A percentile compares a stretch with the other conserved stretches of the same genome.
Conservation (phyloP, 2,329 filamentous ascomycete species). For the Xylaria multiplex region DNA sequence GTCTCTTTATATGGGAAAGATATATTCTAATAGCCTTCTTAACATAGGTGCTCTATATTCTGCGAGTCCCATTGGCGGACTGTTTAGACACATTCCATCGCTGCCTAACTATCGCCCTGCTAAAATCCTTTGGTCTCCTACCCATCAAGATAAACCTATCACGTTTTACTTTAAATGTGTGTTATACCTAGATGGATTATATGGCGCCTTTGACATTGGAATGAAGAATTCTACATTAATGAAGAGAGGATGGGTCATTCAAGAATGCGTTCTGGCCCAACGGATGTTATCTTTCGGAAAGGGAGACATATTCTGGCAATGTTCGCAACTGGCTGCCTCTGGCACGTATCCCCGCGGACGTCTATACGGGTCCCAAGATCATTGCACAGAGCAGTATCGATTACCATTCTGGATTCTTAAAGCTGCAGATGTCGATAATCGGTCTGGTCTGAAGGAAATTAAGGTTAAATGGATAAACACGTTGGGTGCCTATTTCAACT, state of each 20-base stretch:
- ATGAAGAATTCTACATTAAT: not conserved
- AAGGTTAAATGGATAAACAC: not conserved
- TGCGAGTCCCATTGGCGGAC: not conserved
- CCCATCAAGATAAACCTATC: not conserved
- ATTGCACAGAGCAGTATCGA: too few species aligned
- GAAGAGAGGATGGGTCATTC: constrained; percentile 17
- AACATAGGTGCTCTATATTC: constrained; percentile 25
- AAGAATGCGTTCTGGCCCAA: constrained; percentile 21
- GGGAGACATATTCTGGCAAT: constrained; percentile 1
- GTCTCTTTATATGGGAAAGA: constrained; percentile 9
- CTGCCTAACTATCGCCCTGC: fast-evolving
- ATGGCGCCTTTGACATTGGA: too few species aligned
- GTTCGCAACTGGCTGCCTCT: not conserved
- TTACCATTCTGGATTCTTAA: constrained; percentile 7
- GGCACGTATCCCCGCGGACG: not conserved
- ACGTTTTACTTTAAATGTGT: not conserved
- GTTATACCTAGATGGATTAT: too few species aligned
- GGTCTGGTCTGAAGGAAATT: not conserved
- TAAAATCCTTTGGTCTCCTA: not conserved
- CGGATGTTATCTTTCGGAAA: constrained; percentile 18
- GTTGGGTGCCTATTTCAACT: not conserved
- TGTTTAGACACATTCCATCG: constrained; percentile 1
- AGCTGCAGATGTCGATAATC: not conserved
- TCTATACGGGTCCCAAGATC: too few species aligned
- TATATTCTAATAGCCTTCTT: constrained; percentile 21